Evolutionary conservation across 805 yeast genomes (phyloP), one percentile per base, ranked within the genome.

Genomic region (Barnettozyma botsteinii): DNA sequence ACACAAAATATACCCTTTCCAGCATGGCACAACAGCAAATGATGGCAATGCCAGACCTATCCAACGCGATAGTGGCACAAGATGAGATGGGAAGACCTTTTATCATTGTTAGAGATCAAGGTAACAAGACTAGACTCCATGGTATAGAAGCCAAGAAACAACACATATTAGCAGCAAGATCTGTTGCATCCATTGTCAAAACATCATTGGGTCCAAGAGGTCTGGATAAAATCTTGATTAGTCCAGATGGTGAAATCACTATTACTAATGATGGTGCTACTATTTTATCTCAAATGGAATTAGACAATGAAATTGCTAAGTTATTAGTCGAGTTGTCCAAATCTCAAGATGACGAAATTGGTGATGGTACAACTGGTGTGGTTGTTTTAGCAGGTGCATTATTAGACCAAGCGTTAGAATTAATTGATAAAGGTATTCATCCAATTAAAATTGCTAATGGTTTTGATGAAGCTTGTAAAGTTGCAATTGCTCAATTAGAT

Each of bases 51-150:
- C 96, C 96, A 30, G 98, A 93, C 63, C 71, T 93, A 75, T 89
- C 98, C 52, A 93, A 94, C 58, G 98, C 98, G 65, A 88, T 93
- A 55, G 87, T 93, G 70, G 98, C 98, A 4, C 98, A 91, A 65
- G 99, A 93, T 62, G 99, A 93, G 65, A 86, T 85, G 89, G 99
- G 99, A 17, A 81, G 98, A 65, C 99, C 99, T 17, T 87, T 93
- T 61, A 91, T 93, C 59, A 93, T 93, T 60, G 99, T 93, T 39
- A 79, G 93, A 61, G 99, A 93, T 57, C 81, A 76, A 56, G 81
- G 79, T 22, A 66, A 65, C 45, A 76, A 76, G 59, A 67, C 73
- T 51, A 72, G 89, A 60, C 70, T 75, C 9, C 88, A 82, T 51
- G 94, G 94, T 21, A 62, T 77, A 32, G 87, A 93, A 61, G 88